These are phyloP conservation scores for Acer negundo DNA, from an alignment of 345 rosid genomes.

Conservation along the genomic window DNA sequence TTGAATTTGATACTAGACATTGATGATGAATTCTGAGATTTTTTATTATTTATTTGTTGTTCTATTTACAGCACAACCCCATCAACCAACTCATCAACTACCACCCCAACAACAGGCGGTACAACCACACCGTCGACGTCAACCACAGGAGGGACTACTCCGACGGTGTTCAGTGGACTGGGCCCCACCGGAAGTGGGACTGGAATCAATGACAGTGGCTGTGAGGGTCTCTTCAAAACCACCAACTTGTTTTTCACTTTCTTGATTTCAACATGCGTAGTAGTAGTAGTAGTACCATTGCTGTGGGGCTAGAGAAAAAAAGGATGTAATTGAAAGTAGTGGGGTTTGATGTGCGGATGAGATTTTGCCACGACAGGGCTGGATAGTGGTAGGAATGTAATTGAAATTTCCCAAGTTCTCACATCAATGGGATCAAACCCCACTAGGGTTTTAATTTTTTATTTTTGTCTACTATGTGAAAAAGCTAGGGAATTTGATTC, in stretches of 20 bases:
- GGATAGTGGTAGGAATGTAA: conserved; percentile 25
- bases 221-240: conserved; percentile 17
- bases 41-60: too few species aligned
- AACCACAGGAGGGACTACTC: conserved; percentile 19
- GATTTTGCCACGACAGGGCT: conserved; percentile 39
- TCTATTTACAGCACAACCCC: background rate
- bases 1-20: background rate
- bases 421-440: conserved; percentile 19
- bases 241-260: conserved; percentile 18
- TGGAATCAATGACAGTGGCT: conserved; percentile 19
- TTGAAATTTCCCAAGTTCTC: background rate
- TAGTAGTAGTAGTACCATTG: background rate
- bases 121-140: conserved; percentile 9
- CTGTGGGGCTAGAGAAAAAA: conserved; percentile 17
- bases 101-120: conserved; percentile 14
- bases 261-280: conserved; percentile 29
- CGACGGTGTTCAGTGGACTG: conserved; percentile 15
- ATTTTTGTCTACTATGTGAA: conserved; percentile 2
- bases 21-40: too few species aligned
- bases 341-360: conserved; percentile 36
- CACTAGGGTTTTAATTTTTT: conserved; percentile 21
- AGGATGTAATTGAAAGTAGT: background rate
- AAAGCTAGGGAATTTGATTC: conserved; percentile 48
- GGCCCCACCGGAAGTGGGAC: conserved; percentile 31
- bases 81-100: conserved; percentile 21